Evolutionary conservation across 2,329 filamentous ascomycete species (phyloP).

Genomic region (Dactylellina haptotyla): DNA sequence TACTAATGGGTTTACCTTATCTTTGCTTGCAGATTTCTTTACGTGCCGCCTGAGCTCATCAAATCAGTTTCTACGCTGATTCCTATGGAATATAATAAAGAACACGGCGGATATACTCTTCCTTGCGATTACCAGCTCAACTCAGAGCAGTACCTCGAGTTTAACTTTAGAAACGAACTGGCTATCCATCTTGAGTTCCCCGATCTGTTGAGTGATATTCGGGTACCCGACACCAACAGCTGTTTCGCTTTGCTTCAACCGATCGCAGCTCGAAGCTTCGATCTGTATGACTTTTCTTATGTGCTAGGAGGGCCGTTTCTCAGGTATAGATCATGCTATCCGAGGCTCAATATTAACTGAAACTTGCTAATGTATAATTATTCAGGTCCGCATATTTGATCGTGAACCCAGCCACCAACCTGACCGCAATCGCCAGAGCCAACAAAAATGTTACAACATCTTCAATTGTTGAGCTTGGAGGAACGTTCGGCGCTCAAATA

Average conservation of each 20-base stretch:
- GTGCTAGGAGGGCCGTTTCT: slow-evolving; percentile 11
- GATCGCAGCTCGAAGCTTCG: neutral
- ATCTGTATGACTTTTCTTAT: slow-evolving; percentile 2
- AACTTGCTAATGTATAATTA: neutral
- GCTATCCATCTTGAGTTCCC: neutral
- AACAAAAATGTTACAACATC: neutral
- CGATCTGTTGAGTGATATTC: neutral
- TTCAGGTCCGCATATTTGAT: slow-evolving; percentile 15
- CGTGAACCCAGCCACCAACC: neutral
- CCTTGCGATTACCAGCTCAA: neutral
- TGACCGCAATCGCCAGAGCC: neutral
- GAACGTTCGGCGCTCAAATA: neutral
- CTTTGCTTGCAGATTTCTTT: neutral
- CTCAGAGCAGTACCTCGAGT: neutral
- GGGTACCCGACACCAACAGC: neutral
- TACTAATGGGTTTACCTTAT: neutral
- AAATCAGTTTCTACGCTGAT: neutral
- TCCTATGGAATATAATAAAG: neutral
- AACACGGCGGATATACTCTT: neutral
- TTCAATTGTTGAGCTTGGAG: slow-evolving; percentile 19
- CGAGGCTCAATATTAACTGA: neutral
- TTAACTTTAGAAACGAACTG: neutral
- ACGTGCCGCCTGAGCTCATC: neutral
- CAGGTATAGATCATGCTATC: neutral
- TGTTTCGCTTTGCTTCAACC: neutral